Evolutionary conservation across 805 yeast genomes (phyloP).

Genomic region (Candida palmyrensis): DNA sequence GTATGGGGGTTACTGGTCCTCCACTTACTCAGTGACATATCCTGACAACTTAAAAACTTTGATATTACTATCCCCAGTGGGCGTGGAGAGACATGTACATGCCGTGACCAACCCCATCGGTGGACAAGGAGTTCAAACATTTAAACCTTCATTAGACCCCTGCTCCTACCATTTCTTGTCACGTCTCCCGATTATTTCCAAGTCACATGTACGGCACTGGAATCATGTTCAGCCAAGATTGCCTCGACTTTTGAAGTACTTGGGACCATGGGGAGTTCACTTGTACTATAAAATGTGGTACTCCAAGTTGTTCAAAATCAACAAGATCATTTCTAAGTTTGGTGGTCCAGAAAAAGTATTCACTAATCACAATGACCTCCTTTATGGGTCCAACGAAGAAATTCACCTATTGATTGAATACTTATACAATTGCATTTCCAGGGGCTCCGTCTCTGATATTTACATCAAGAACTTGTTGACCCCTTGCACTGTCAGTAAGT

Average conservation of each 20-base stretch:
- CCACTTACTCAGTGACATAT: slow-evolving; percentile 54
- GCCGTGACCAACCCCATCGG: slow-evolving; percentile 44
- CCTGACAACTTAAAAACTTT: slow-evolving; percentile 51
- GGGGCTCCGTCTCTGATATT: slow-evolving; percentile 34
- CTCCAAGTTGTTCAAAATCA: slow-evolving; percentile 33
- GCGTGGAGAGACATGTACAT: slow-evolving; percentile 65
- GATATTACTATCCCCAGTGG: slow-evolving; percentile 69
- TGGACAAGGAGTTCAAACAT: slow-evolving; percentile 6
- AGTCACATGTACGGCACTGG: slow-evolving; percentile 24
- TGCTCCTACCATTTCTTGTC: slow-evolving; percentile 41
- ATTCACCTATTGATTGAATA: slow-evolving; percentile 33
- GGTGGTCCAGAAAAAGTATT: slow-evolving; percentile 26
- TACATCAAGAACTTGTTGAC: slow-evolving; percentile 47
- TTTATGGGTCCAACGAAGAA: slow-evolving; percentile 36
- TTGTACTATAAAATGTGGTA: slow-evolving; percentile 38
- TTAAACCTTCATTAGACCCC: slow-evolving; percentile 39
- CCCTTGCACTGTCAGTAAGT: slow-evolving; percentile 55
- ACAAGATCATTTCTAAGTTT: slow-evolving; percentile 24
- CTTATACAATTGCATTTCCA: slow-evolving; percentile 35
- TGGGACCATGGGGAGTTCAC: slow-evolving; percentile 38
- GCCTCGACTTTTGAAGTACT: slow-evolving; percentile 43
- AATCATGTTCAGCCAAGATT: slow-evolving; percentile 40
- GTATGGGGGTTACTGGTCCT: slow-evolving; percentile 70
- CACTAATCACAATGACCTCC: slow-evolving; percentile 21
- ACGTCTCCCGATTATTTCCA: slow-evolving; percentile 38